A percentile compares a stretch with the other conserved stretches of the same genome.
Conservation (phyloP, 495 filamentous ascomycete genomes). For the Tuber calosporum region DNA sequence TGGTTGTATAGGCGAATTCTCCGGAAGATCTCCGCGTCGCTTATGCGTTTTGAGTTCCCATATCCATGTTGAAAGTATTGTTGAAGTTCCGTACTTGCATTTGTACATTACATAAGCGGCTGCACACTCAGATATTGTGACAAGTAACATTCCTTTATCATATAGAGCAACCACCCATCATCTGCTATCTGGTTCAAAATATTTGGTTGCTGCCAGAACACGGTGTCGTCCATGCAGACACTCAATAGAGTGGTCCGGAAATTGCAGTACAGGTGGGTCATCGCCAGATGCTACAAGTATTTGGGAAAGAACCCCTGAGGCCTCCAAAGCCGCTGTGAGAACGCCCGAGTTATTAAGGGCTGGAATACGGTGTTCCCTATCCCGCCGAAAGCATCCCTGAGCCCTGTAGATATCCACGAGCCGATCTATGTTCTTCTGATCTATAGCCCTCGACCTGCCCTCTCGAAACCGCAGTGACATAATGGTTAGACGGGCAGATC, state of each 20-base stretch:
- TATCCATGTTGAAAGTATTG: conserved; percentile 8
- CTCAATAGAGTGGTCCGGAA: conserved; percentile 4
- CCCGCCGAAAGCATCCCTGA: conserved; percentile 7
- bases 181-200: conserved; percentile 2
- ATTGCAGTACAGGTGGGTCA: background rate
- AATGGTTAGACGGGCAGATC: background rate
- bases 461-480: background rate
- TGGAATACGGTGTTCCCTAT: conserved; percentile 16
- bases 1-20: conserved; percentile 16
- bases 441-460: conserved; percentile 11
- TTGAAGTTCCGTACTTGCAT: background rate
- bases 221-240: conserved; percentile 20
- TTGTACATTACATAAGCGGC: background rate
- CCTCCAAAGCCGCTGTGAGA: background rate
- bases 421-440: conserved; percentile 24
- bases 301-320: background rate
- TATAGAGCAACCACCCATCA: conserved; percentile 14
- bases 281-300: background rate
- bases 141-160: background rate
- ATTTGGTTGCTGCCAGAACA: conserved; percentile 8
- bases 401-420: conserved; percentile 10
- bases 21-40: conserved; percentile 23
- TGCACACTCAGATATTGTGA: background rate
- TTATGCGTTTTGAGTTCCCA: conserved; percentile 11
- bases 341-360: conserved; percentile 10